phyloP scores from a whole-genome alignment of 1,139 yeast genomes.

The Geotrichum fermentans region DNA sequence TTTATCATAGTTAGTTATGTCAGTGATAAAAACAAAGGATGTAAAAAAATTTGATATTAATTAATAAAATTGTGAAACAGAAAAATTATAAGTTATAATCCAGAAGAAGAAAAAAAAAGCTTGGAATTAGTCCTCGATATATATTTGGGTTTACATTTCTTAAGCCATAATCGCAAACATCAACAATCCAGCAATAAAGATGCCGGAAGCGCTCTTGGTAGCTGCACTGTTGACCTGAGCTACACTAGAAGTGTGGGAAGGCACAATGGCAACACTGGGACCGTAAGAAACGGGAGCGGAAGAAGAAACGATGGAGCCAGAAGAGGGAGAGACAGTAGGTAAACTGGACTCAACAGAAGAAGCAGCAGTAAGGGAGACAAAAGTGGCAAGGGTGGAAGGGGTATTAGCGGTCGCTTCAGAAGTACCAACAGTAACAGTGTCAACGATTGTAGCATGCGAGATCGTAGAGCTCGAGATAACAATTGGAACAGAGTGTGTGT shows the following conservation, averaged over 20 bases:
- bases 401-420: constrained; percentile 16
- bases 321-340: not conserved
- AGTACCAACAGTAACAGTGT: constrained; percentile 6
- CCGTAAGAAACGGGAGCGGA: not conserved
- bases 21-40: not conserved
- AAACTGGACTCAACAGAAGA: too few species aligned
- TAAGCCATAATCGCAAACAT: constrained; percentile 9
- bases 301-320: not conserved
- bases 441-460: not conserved
- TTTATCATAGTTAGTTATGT: not conserved
- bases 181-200: constrained; percentile 1
- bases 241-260: constrained; percentile 2
- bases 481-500: constrained; percentile 6
- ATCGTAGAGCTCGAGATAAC: constrained; percentile 1
- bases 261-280: constrained; percentile 6
- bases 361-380: constrained; percentile 15
- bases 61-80: not conserved
- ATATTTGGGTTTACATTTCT: not conserved
- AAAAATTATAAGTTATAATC: too few species aligned
- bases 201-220: not conserved
- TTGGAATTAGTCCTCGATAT: not conserved
- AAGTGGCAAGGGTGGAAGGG: constrained; percentile 16
- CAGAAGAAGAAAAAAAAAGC: too few species aligned
- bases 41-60: not conserved
- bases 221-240: constrained; percentile 7